Evolutionary conservation across 352 stramenopile species (phyloP).

Genomic region (Globisporangium viniferum): DNA sequence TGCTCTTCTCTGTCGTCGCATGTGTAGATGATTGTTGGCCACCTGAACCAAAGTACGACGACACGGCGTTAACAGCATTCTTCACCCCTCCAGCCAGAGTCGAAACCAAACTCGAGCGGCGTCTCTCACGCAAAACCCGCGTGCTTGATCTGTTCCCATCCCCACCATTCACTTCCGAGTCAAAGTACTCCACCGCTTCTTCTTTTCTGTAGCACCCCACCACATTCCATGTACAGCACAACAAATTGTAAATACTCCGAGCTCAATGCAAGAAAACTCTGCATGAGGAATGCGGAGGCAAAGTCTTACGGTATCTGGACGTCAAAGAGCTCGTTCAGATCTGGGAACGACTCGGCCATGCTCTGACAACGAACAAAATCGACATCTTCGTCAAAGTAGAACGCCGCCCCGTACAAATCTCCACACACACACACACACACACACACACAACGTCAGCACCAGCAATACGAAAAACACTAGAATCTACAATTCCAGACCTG

Average conservation of each 20-base stretch:
- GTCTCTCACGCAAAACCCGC: not conserved
- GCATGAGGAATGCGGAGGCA: not conserved
- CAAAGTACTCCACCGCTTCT: constrained; percentile 7
- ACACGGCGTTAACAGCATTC: constrained; percentile 27
- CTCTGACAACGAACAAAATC: constrained; percentile 64
- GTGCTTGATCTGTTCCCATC: not conserved
- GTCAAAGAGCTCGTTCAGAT: constrained; percentile 29
- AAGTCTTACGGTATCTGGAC: constrained; percentile 33
- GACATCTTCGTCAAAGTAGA: constrained; percentile 65
- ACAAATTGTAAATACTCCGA: not conserved
- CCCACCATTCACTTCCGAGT: constrained; percentile 5
- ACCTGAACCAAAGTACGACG: constrained; percentile 22
- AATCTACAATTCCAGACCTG: no score
- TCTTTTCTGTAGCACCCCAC: constrained; percentile 2
- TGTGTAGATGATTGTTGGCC: no score
- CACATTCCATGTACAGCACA: not conserved
- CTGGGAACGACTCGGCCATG: constrained; percentile 40
- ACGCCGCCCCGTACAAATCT: constrained; percentile 61
- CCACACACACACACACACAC: not conserved
- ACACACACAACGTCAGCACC: not conserved
- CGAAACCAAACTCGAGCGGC: constrained; percentile 24
- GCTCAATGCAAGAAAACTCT: not conserved
- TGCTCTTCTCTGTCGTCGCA: not conserved
- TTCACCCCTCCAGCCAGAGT: constrained; percentile 23
- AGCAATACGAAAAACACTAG: no score